These are phyloP conservation scores for Phytopythium vexans DNA, from an alignment of 352 stramenopile species.

Conservation along the genomic window DNA sequence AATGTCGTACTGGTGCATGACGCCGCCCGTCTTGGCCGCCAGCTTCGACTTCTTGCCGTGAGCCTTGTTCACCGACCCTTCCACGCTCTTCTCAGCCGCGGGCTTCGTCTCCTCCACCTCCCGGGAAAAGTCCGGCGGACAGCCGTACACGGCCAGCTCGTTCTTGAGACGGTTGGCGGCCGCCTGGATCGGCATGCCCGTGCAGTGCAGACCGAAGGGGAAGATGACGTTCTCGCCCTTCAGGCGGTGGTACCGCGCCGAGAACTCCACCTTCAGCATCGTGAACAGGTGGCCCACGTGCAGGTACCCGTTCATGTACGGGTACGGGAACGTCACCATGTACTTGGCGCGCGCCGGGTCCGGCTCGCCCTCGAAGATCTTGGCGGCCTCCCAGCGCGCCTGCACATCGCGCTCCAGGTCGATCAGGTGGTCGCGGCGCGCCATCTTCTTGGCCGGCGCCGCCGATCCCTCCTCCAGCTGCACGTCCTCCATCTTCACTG, in stretches of 20 bases:
- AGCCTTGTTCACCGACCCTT: conserved; percentile 78
- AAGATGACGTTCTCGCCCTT: conserved; percentile 99
- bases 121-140: conserved; percentile 89
- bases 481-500: conserved; percentile 78
- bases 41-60: conserved; percentile 99
- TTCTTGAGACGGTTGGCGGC: conserved; percentile 99
- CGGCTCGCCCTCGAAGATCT: conserved; percentile 89
- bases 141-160: conserved; percentile 95
- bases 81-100: conserved; percentile 65
- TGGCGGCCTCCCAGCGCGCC: conserved; percentile 82
- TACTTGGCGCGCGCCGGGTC: conserved; percentile 92
- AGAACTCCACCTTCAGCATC: conserved; percentile 97
- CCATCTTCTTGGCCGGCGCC: conserved; percentile 68
- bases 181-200: conserved; percentile 99
- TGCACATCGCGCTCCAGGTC: conserved; percentile 92
- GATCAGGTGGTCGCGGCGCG: conserved; percentile 87
- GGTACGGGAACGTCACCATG: conserved; percentile 99
- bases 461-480: conserved; percentile 54
- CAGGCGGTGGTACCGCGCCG: conserved; percentile 92
- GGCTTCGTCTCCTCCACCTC: conserved; percentile 10
- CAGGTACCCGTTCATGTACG: conserved; percentile 99
- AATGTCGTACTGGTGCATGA: conserved; percentile 98
- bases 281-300: conserved; percentile 98
- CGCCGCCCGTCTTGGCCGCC: conserved; percentile 96
- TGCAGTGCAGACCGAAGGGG: conserved; percentile 99